Percentiles rank a stretch among this genome's conserved stretches.
These are phyloP conservation scores for Neodidymelliopsis sp. DNA, from an alignment of 2,329 filamentous ascomycete species.

Conservation along the genomic window DNA sequence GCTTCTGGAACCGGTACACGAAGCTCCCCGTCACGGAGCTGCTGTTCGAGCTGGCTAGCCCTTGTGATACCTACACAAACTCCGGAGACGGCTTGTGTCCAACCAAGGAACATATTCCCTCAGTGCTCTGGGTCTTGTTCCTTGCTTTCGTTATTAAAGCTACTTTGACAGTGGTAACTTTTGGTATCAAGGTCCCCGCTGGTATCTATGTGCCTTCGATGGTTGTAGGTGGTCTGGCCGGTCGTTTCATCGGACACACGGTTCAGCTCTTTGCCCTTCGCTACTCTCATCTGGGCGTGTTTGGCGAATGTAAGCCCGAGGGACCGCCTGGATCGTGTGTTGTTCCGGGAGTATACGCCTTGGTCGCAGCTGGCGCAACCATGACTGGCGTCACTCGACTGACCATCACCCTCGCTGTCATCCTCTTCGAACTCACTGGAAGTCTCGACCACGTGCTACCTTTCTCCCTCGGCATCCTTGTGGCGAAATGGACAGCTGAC, in stretches of 20 bases:
- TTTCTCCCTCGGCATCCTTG: constrained; percentile 89
- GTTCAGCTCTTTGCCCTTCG: constrained; percentile 82
- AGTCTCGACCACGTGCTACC: constrained; percentile 94
- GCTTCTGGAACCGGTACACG: constrained; percentile 93
- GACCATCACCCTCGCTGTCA: constrained; percentile 92
- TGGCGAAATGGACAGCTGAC: constrained; percentile 98
- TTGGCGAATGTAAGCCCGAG: constrained; percentile 74
- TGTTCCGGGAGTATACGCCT: constrained; percentile 93
- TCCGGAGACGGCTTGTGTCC: constrained; percentile 83
- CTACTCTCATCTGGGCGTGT: constrained; percentile 75
- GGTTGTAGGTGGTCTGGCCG: constrained; percentile 94
- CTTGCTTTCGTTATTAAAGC: constrained; percentile 90
- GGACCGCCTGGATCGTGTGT: constrained; percentile 81
- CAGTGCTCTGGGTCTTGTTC: constrained; percentile 74
- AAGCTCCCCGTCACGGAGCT: constrained; percentile 90
- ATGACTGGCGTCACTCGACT: constrained; percentile 97
- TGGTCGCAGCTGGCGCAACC: constrained; percentile 92
- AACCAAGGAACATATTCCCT: constrained; percentile 75
- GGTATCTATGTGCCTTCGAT: constrained; percentile 99
- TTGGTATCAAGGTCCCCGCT: constrained; percentile 94
- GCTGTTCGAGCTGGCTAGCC: constrained; percentile 87
- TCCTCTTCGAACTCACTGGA: constrained; percentile 93
- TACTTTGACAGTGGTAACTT: constrained; percentile 85
- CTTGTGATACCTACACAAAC: constrained; percentile 75
- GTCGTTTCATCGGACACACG: constrained; percentile 83